A percentile compares a stretch with the other conserved stretches of the same genome.
These are phyloP conservation scores for Naganishia sp. DNA, from an alignment of 1,284 basidiomycete species.

Conservation along the genomic window DNA sequence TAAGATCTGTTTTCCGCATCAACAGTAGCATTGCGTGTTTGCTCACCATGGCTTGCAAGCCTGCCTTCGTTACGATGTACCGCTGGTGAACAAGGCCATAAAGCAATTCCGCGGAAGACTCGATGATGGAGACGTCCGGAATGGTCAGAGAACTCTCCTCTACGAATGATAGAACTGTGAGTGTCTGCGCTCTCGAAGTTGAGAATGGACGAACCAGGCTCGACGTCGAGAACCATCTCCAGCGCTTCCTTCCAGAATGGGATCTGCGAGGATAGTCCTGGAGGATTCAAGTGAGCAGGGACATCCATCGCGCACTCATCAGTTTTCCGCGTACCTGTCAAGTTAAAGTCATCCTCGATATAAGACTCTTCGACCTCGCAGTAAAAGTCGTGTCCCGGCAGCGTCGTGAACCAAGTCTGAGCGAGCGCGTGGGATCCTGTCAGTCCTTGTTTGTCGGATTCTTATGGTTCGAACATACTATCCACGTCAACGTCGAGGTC, in stretches of 20 bases:
- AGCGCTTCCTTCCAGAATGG: constrained; percentile 98
- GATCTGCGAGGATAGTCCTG: constrained; percentile 86
- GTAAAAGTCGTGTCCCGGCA: constrained; percentile 99
- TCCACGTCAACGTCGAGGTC: constrained; percentile 55
- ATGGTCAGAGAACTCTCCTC: constrained; percentile 86
- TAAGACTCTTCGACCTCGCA: constrained; percentile 97
- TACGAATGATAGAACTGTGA: constrained; percentile 27
- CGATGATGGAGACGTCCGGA: constrained; percentile 91
- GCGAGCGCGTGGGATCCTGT: background rate
- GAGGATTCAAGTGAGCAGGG: background rate
- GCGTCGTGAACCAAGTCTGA: constrained; percentile 88
- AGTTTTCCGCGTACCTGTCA: constrained; percentile 61
- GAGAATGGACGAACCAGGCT: constrained; percentile 73
- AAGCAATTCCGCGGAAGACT: constrained; percentile 93
- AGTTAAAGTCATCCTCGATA: constrained; percentile 99
- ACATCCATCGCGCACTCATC: background rate
- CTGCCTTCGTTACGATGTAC: constrained; percentile 91
- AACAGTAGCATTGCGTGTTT: background rate
- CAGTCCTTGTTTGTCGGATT: background rate
- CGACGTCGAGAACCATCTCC: constrained; percentile 99
- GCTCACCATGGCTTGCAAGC: constrained; percentile 89
- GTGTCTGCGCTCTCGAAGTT: background rate
- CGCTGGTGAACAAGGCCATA: constrained; percentile 98
- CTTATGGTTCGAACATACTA: constrained; percentile 42
- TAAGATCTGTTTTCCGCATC: background rate